phyloP scores from a whole-genome alignment of 176 grass and related monocot species.

The Aegilops longissima region DNA sequence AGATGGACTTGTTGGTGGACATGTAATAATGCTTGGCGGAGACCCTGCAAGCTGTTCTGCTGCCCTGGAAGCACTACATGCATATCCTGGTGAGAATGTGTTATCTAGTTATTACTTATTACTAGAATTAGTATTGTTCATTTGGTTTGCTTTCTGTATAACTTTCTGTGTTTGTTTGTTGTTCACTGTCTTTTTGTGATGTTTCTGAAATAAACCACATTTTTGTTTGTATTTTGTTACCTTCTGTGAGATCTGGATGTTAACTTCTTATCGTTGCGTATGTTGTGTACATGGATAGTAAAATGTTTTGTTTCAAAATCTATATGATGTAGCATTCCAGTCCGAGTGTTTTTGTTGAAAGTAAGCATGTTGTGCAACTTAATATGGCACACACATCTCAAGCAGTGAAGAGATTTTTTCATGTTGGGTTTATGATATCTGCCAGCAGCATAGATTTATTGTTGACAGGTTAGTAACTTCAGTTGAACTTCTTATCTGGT shows the following conservation, averaged over 20 bases:
- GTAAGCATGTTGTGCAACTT: not conserved
- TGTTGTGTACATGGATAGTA: not conserved
- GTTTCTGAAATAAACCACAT: not conserved
- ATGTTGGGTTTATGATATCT: not conserved
- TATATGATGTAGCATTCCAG: slow-evolving; percentile 5
- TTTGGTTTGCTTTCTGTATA: not conserved
- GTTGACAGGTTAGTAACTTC: not conserved
- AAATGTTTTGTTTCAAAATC: not conserved
- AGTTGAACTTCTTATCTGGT: not conserved
- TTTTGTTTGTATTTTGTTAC: not conserved
- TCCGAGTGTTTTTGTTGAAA: not conserved
- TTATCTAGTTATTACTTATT: not conserved
- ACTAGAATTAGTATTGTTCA: not conserved
- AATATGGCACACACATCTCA: not conserved
- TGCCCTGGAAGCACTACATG: slow-evolving; percentile 62
- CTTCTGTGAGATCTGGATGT: too few species aligned
- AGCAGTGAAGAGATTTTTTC: not conserved
- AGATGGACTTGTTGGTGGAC: slow-evolving; percentile 65
- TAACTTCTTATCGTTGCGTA: not conserved
- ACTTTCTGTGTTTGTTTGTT: not conserved
- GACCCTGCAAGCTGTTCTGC: slow-evolving; percentile 67
- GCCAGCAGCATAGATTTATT: not conserved
- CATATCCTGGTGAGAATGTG: slow-evolving; percentile 71
- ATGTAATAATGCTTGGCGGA: slow-evolving; percentile 93
- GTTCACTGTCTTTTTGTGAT: not conserved